phyloP scores from a whole-genome alignment of 495 filamentous ascomycete genomes.

The Lasiosphaeris hirsuta region DNA sequence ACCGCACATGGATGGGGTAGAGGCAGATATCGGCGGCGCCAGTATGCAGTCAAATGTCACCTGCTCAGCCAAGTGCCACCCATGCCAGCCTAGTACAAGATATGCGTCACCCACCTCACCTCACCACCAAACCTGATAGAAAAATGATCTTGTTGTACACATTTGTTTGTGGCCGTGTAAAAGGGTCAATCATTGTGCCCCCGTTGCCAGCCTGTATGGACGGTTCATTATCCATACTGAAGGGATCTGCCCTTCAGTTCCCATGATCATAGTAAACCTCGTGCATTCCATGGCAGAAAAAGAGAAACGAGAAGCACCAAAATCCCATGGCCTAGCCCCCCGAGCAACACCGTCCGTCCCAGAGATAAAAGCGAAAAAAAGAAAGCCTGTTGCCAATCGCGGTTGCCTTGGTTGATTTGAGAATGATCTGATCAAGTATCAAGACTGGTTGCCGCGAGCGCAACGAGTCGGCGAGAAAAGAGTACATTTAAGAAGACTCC shows the following conservation, averaged over 20 bases:
- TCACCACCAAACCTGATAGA: not conserved
- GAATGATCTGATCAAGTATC: conserved; percentile 29
- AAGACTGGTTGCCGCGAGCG: conserved; percentile 30
- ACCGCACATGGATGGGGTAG: too few species aligned
- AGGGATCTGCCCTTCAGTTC: conserved; percentile 18
- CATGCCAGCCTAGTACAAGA: too few species aligned
- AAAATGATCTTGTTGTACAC: conserved; percentile 27
- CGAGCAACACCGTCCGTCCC: conserved; percentile 45
- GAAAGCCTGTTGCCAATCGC: conserved; percentile 20
- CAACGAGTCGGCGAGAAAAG: conserved; percentile 32
- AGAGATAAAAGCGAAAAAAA: conserved; percentile 41
- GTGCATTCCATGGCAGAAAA: conserved; percentile 30
- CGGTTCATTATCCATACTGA: conserved; percentile 24
- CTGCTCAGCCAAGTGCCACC: too few species aligned
- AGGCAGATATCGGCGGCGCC: too few species aligned
- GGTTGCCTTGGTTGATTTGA: conserved; percentile 21
- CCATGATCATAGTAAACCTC: conserved; percentile 33
- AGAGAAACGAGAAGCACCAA: conserved; percentile 28
- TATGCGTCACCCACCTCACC: too few species aligned
- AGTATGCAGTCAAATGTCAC: too few species aligned
- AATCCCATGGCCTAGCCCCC: conserved; percentile 34
- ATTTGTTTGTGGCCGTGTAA: conserved; percentile 11
- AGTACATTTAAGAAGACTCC: conserved; percentile 32
- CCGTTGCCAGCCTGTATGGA: conserved; percentile 18
- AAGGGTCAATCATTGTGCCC: conserved; percentile 4